Evolutionary conservation across 345 rosid species (phyloP), one percentile per base, ranked within the genome.

Genomic region (Mangifera indica): DNA sequence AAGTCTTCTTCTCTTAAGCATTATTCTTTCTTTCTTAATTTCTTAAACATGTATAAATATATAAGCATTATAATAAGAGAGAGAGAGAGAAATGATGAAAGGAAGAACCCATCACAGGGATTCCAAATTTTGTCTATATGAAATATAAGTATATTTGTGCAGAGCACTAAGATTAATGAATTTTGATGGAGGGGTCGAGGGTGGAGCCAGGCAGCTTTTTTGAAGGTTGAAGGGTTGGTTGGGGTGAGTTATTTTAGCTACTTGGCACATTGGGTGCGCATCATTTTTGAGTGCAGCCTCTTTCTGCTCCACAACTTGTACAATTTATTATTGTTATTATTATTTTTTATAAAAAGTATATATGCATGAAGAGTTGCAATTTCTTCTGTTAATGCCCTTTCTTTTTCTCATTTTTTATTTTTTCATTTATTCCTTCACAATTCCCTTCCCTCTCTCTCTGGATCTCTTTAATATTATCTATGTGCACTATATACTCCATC

Each of bases 11-110:
- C 15, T 64, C 46, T 37, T 32, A 34, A 7, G 24, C 14, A 18
- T 24, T 12, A 21, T 11, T 24, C 17, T 42, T n/a, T 24, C 12
- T 69, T 13, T 29, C 55, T n/a, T 57, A 1, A 46, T 48, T 48
- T 45, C 40, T 37, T 37, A 37, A 37, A 37, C 40, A 37, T 4
- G 40, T 5, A 7, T 4, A 37, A 37, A 7, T 46, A 12, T 46
- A n/a, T n/a, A n/a, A n/a, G n/a, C 2, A 7, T 8, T 46, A 2
- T 10, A 46, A 44, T 44, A 7, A 6, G 48, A 53, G 62, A 67
- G 70, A 53, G 62, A 67, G 70, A 81, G 74, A 77, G 66, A 70
- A 75, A 81, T 78, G 78, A 85, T 79, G 79, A 82, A 85, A 79
- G 84, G 70, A 56, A 60, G 66, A 72, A 66, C 66, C 74, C 72